phyloP scores from a whole-genome alignment of 2,329 filamentous ascomycete species.

The Cyanodermella asteris region DNA sequence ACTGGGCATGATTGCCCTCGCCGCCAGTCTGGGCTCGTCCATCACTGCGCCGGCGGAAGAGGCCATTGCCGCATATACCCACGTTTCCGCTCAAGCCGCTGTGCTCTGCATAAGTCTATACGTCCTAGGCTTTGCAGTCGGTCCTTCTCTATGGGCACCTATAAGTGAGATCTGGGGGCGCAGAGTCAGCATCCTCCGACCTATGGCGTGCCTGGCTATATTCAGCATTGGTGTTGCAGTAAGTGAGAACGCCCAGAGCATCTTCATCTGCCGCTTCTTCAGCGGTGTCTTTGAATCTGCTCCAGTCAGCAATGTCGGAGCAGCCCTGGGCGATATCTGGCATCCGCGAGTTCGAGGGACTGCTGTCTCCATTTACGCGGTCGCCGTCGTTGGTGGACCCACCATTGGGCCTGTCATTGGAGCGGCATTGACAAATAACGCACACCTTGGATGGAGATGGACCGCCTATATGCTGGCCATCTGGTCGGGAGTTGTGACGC shows the following conservation, averaged over 20 bases:
- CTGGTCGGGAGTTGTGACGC: conserved; percentile 15
- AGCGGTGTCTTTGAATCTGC: conserved; percentile 39
- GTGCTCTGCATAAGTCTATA: conserved; percentile 35
- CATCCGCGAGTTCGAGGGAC: conserved; percentile 9
- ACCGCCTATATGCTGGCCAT: conserved; percentile 21
- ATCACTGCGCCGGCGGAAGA: conserved; percentile 27
- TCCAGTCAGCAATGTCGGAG: conserved; percentile 42
- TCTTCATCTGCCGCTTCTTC: conserved; percentile 37
- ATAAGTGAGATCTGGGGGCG: conserved; percentile 44
- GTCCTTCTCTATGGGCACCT: conserved; percentile 22
- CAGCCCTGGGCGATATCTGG: conserved; percentile 44
- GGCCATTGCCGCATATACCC: conserved; percentile 18
- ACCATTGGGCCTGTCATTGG: conserved; percentile 16
- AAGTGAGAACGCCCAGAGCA: conserved; percentile 15
- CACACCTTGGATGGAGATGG: conserved; percentile 23
- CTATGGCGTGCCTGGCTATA: conserved; percentile 20
- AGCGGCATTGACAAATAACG: conserved; percentile 12
- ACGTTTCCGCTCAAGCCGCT: conserved; percentile 12
- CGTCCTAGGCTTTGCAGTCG: conserved; percentile 18
- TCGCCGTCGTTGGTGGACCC: conserved; percentile 27
- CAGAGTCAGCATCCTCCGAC: conserved; percentile 22
- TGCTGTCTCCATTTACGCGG: conserved; percentile 10
- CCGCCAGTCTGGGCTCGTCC: conserved; percentile 26
- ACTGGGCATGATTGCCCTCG: conserved; percentile 28
- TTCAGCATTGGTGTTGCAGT: conserved; percentile 25